Conservation (phyloP, 306 rosid species). For the Datisca glomerata region DNA sequence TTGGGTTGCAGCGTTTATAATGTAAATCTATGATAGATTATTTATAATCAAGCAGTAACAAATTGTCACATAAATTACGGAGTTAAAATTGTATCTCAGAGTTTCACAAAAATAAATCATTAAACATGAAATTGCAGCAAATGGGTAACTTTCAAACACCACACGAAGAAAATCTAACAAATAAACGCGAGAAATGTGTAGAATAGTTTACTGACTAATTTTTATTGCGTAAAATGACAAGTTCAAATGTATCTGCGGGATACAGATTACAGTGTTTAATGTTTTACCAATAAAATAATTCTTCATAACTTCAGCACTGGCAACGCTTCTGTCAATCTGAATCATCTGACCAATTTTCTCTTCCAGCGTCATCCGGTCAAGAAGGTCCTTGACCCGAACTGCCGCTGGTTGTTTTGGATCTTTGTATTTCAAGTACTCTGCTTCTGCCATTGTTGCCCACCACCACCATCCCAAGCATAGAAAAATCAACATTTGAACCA, state of each 20-base stretch:
- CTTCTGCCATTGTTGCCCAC: conserved; percentile 39
- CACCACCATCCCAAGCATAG: conserved; percentile 41
- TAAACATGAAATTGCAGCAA: no score
- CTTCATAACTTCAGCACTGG: conserved; percentile 53
- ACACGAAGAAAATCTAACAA: no score
- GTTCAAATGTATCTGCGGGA: conserved; percentile 1
- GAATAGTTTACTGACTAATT: no score
- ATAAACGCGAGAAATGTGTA: no score
- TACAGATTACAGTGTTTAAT: conserved; percentile 3
- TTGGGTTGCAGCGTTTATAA: no score
- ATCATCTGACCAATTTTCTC: conserved; percentile 98
- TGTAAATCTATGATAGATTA: no score
- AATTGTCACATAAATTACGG: no score
- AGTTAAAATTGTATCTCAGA: no score
- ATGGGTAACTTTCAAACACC: no score
- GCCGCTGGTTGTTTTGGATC: conserved; percentile 51
- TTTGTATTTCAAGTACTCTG: conserved; percentile 56
- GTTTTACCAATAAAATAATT: conserved; percentile 54
- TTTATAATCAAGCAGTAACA: no score
- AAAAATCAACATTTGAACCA: conserved; percentile 23
- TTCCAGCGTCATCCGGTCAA: conserved; percentile 65
- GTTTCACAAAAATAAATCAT: no score
- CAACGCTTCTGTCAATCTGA: conserved; percentile 90
- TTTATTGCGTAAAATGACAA: no score
- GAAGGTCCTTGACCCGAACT: conserved; percentile 61